Evolutionary conservation across 2,329 filamentous ascomycete species (phyloP).

Genomic region (Pseudopithomyces maydicus): DNA sequence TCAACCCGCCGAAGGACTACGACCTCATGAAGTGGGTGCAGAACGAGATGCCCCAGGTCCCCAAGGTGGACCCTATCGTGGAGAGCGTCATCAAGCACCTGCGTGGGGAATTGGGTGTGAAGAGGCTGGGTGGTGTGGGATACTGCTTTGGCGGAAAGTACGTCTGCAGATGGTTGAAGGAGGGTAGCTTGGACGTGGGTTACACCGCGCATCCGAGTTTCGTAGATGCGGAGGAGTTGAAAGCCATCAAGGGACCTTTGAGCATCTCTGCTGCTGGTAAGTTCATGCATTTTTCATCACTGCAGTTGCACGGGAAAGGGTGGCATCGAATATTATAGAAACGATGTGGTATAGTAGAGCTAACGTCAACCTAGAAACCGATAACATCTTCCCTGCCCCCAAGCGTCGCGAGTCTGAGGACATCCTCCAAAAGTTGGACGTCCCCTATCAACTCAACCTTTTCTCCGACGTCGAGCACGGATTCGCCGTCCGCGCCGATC

Average conservation of each 20-base stretch:
- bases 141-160: slow-evolving; percentile 75
- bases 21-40: slow-evolving; percentile 58
- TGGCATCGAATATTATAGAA: neutral
- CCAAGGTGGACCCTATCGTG: slow-evolving; percentile 59
- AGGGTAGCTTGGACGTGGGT: slow-evolving; percentile 68
- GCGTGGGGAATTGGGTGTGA: slow-evolving; percentile 56
- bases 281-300: slow-evolving; percentile 7
- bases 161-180: slow-evolving; percentile 65
- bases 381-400: slow-evolving; percentile 62
- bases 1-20: slow-evolving; percentile 59
- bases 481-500: slow-evolving; percentile 73
- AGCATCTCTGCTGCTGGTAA: slow-evolving; percentile 66
- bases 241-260: slow-evolving; percentile 61
- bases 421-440: slow-evolving; percentile 58
- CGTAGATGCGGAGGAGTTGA: slow-evolving; percentile 65
- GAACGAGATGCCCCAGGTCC: slow-evolving; percentile 42
- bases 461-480: slow-evolving; percentile 75
- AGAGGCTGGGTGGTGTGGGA: slow-evolving; percentile 67
- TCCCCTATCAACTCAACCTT: slow-evolving; percentile 77
- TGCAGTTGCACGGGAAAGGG: neutral
- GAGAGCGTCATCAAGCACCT: slow-evolving; percentile 63
- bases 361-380: slow-evolving; percentile 53
- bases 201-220: slow-evolving; percentile 80
- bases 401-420: slow-evolving; percentile 64
- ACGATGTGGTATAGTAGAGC: neutral